Evolutionary conservation across 1,284 basidiomycete genomes (phyloP).

Genomic region (Leccinum solheimii): DNA sequence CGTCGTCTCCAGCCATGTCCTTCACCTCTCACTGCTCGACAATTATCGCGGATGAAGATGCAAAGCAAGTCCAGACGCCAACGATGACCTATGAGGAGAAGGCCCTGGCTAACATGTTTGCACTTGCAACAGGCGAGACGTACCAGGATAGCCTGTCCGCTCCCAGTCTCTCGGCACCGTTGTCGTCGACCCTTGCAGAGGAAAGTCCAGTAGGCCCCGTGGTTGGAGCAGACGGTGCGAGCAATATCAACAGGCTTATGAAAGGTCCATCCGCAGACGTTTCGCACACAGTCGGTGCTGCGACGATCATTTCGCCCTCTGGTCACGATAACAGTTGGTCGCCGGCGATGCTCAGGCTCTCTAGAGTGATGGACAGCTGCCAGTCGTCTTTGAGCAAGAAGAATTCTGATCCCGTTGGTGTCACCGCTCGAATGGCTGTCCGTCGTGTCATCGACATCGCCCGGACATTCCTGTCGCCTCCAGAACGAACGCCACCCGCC

Average conservation of each 20-base stretch:
- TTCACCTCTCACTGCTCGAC: too few species aligned
- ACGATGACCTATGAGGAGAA: too few species aligned
- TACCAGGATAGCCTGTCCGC: neutral
- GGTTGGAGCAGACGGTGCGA: neutral
- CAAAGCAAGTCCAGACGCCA: too few species aligned
- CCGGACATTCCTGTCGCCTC: neutral
- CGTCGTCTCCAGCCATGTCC: too few species aligned
- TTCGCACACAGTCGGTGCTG: neutral
- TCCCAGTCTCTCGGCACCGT: neutral
- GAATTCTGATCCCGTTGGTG: neutral
- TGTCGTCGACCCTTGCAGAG: neutral
- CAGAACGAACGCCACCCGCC: neutral
- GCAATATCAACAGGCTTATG: neutral
- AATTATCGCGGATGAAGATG: too few species aligned
- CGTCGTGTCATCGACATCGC: neutral
- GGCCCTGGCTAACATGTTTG: neutral
- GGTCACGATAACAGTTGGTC: neutral
- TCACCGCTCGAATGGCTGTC: neutral
- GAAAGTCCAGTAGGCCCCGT: neutral
- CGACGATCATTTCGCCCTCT: constrained; percentile 1
- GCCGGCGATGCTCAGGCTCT: neutral
- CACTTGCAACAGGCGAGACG: neutral
- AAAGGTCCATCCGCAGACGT: neutral
- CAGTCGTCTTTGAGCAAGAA: neutral
- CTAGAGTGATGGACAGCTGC: neutral